phyloP scores from a whole-genome alignment of 1,284 basidiomycete genomes.

The Irpex rosettiformis region DNA sequence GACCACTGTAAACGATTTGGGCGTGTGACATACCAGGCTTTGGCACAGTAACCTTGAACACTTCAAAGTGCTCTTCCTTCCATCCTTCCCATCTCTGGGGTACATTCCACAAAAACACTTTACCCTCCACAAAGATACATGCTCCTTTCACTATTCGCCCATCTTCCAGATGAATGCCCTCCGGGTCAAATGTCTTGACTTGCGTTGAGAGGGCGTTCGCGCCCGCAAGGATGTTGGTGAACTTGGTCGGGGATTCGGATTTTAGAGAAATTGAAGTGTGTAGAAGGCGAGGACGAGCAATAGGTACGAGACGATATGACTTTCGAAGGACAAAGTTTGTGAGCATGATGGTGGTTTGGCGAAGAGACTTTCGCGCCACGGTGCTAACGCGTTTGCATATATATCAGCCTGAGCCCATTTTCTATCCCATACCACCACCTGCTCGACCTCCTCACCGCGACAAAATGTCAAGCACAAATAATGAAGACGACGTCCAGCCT shows the following conservation, averaged over 20 bases:
- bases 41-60: constrained; percentile 81
- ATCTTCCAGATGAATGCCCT: constrained; percentile 66
- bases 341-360: background rate
- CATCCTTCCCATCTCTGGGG: constrained; percentile 61
- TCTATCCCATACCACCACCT: background rate
- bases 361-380: background rate
- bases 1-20: background rate
- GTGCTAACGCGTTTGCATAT: background rate
- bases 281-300: background rate
- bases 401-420: background rate
- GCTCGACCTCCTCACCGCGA: background rate
- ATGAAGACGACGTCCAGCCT: constrained; percentile 56
- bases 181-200: constrained; percentile 55
- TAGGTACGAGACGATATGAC: background rate
- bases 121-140: constrained; percentile 82
- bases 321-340: background rate
- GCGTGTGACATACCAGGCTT: constrained; percentile 68
- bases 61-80: constrained; percentile 68
- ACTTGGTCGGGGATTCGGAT: constrained; percentile 15
- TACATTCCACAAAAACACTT: constrained; percentile 90
- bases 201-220: constrained; percentile 68
- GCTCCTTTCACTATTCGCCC: constrained; percentile 78
- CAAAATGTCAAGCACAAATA: constrained; percentile 6
- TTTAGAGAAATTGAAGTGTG: background rate
- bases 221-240: constrained; percentile 73